Base-by-base conservation (phyloP, 805 yeast genomes). In the Clavispora carvajalis region DNA sequence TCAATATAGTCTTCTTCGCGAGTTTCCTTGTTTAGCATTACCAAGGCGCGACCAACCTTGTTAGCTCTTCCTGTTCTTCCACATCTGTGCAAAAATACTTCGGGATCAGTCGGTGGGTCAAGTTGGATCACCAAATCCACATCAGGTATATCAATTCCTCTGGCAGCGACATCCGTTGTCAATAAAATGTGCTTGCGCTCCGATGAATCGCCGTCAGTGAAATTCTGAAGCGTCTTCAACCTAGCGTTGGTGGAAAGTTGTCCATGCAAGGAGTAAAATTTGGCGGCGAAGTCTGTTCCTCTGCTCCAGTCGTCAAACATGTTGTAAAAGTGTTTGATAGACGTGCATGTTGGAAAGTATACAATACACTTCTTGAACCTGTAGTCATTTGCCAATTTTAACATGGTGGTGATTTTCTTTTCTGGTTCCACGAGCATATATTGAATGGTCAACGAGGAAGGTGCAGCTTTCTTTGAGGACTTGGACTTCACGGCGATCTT, bases 101-200 rank as follows among this genome's bases (percentile, higher is more conserved):
- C 95, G 0, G 97, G 87, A 50, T 90, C 96, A 0, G 88, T 80
- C 1, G 99, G 99, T 1, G 98, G 95, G 48, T 93, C 98, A 18
- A 91, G 52, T 58, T 93, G 99, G n/a, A 93, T 66, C 3, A 91
- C 98, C 19, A 90, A 63, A 55, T 93, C 98, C 8, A 93, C 97
- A 39, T 90, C 93, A 0, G 96, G 95, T 22, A 93, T 82, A 66
- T 93, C 99, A 17, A 93, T 77, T 33, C 99, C 99, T 57, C 99
- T 74, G 0, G 98, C 96, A 0, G 99, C 97, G n/a, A 93, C 96
- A 69, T 93, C 99, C 0, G 99, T 93, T 2, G 99, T 89, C 62
- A 93, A 67, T 18, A 93, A 62, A 0, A 91, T 77, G 8, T 81
- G 69, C 47, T 79, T 81, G 3, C 63, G 61, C 7, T 57, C 54